phyloP scores from a whole-genome alignment of 805 yeast species.

The Cyberlindnera veronae region DNA sequence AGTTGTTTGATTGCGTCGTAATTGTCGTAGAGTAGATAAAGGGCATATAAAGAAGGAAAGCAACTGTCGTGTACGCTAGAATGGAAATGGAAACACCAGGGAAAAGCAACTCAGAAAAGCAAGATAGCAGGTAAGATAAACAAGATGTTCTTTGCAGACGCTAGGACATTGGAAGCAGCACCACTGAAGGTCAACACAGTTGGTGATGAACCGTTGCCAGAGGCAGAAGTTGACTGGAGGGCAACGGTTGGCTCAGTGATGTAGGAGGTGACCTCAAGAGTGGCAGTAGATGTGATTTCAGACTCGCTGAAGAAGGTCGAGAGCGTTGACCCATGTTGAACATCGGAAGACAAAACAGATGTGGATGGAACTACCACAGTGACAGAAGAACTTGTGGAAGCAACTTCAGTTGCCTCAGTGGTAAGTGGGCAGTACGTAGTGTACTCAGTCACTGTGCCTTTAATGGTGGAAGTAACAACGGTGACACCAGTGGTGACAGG shows the following conservation, averaged over 20 bases:
- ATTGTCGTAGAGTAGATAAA: neutral
- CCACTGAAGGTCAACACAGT: slow-evolving; percentile 8
- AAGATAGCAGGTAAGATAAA: slow-evolving; percentile 8
- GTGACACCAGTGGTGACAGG: slow-evolving; percentile 19
- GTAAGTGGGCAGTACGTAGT: slow-evolving; percentile 13
- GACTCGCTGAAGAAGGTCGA: neutral
- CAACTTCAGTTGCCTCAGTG: neutral
- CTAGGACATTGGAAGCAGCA: neutral
- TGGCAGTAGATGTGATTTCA: neutral
- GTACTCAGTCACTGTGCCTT: slow-evolving; percentile 9
- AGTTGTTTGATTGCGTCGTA: neutral
- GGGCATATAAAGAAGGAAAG: neutral
- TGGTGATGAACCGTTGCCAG: slow-evolving; percentile 1
- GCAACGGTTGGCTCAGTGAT: no score
- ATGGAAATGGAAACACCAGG: neutral
- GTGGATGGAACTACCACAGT: slow-evolving; percentile 5
- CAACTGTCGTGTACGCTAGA: neutral
- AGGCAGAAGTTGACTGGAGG: neutral
- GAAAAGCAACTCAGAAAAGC: slow-evolving; percentile 2
- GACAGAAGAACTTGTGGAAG: neutral
- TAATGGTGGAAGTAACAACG: slow-evolving; percentile 4
- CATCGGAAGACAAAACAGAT: neutral
- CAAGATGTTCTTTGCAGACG: slow-evolving; percentile 1
- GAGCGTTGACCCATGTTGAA: neutral
- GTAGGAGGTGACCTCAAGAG: no score